These are phyloP conservation scores for Dioscorea dumetorum DNA, from an alignment of 106 monocot genomes.

Conservation along the genomic window DNA sequence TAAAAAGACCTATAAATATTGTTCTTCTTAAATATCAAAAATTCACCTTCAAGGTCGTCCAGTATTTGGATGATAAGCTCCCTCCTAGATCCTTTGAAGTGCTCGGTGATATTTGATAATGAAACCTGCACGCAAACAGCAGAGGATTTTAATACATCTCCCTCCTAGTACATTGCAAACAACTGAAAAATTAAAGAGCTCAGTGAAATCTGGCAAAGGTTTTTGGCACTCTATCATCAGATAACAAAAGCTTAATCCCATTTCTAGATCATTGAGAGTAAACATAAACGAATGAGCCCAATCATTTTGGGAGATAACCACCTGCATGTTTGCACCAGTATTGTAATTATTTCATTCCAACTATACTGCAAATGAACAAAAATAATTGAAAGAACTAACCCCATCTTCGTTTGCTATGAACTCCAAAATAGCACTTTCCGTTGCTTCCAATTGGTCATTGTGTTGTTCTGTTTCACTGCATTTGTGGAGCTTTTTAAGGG, in stretches of 20 bases:
- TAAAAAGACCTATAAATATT: slow-evolving; percentile 55
- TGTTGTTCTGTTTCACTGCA: slow-evolving; percentile 2
- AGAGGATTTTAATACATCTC: not conserved
- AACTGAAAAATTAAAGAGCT: too few relatives aligned
- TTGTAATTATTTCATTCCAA: too few relatives aligned
- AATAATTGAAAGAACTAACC: slow-evolving; percentile 28
- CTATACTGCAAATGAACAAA: too few relatives aligned
- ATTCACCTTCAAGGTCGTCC: slow-evolving; percentile 54
- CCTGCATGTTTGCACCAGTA: too few relatives aligned
- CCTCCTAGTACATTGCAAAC: not conserved
- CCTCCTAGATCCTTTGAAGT: slow-evolving; percentile 44
- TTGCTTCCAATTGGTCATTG: slow-evolving; percentile 21
- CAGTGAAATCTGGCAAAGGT: too few relatives aligned
- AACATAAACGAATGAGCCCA: too few relatives aligned
- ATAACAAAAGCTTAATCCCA: too few relatives aligned
- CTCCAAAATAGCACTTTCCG: slow-evolving; percentile 37
- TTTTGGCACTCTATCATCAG: too few relatives aligned
- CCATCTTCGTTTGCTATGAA: slow-evolving; percentile 44
- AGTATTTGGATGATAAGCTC: slow-evolving; percentile 37
- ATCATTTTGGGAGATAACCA: too few relatives aligned
- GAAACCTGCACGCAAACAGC: slow-evolving; percentile 38
- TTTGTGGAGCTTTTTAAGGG: slow-evolving; percentile 35
- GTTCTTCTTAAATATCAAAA: slow-evolving; percentile 77
- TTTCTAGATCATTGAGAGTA: too few relatives aligned
- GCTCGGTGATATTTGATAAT: slow-evolving; percentile 22